These are phyloP conservation scores for Monosporozyma aerobia DNA, from an alignment of 805 yeast genomes.

Conservation along the genomic window DNA sequence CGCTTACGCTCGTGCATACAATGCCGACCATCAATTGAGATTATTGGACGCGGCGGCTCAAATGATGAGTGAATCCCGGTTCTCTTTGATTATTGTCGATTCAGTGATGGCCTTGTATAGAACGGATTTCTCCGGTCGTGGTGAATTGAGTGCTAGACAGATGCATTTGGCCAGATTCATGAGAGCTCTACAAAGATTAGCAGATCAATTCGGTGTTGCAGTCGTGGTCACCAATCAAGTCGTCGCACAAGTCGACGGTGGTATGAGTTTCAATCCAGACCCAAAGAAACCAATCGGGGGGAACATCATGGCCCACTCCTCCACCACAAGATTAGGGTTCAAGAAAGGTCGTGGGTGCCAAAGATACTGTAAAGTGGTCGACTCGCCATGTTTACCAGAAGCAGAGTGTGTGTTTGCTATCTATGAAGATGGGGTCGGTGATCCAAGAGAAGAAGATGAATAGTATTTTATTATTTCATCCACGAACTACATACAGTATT, in stretches of 20 bases:
- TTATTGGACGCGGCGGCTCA: constrained; percentile 82
- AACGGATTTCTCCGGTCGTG: constrained; percentile 92
- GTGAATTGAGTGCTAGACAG: constrained; percentile 91
- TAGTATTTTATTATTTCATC: constrained; percentile 4
- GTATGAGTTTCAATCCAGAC: constrained; percentile 75
- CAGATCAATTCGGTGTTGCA: constrained; percentile 97
- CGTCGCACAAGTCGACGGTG: constrained; percentile 94
- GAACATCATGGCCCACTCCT: constrained; percentile 92
- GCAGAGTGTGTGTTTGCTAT: constrained; percentile 92
- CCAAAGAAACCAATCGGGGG: constrained; percentile 99
- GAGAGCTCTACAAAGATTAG: constrained; percentile 84
- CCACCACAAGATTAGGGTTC: constrained; percentile 85
- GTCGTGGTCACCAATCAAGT: constrained; percentile 95
- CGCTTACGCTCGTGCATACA: constrained; percentile 94
- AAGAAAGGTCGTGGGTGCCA: constrained; percentile 88
- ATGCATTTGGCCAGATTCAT: constrained; percentile 87
- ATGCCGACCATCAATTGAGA: constrained; percentile 91
- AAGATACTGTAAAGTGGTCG: constrained; percentile 89
- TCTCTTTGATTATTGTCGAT: constrained; percentile 86
- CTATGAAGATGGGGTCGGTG: constrained; percentile 94
- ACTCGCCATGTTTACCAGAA: constrained; percentile 94
- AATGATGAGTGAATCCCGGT: constrained; percentile 93
- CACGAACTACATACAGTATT: no score
- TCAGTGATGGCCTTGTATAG: constrained; percentile 94
- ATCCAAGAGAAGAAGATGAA: constrained; percentile 75